Percentiles rank a stretch among this genome's conserved stretches.
These are phyloP conservation scores for Galeopsis tetrahit DNA, from an alignment of 257 asterid species.

Conservation along the genomic window DNA sequence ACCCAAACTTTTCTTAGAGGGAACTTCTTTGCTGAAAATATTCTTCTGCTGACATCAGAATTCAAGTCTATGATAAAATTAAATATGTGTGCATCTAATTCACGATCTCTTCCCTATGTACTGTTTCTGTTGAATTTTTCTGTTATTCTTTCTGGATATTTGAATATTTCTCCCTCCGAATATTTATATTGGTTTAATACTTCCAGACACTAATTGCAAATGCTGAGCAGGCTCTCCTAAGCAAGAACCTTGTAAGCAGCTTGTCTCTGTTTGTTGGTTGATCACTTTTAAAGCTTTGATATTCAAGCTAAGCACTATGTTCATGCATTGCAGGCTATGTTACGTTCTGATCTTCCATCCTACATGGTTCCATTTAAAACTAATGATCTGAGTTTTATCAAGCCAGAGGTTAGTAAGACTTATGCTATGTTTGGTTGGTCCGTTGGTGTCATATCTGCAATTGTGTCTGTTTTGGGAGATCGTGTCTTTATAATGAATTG, in stretches of 20 bases:
- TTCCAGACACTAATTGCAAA: slow-evolving; percentile 71
- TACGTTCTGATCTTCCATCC: slow-evolving; percentile 91
- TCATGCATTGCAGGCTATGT: slow-evolving; percentile 65
- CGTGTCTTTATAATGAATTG: not conserved
- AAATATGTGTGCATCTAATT: not conserved
- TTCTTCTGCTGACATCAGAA: not conserved
- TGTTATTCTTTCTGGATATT: slow-evolving; percentile 1
- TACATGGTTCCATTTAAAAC: slow-evolving; percentile 92
- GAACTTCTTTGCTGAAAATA: slow-evolving; percentile 9
- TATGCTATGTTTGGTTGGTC: slow-evolving; percentile 3
- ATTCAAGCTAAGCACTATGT: slow-evolving; percentile 33
- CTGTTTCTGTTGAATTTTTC: slow-evolving; percentile 19
- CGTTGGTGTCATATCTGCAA: slow-evolving; percentile 13
- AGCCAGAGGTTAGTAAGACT: slow-evolving; percentile 77
- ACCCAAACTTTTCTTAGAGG: slow-evolving; percentile 23
- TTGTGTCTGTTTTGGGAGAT: not conserved
- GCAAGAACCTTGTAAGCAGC: slow-evolving; percentile 78
- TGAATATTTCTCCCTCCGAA: not conserved
- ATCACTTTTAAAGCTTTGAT: slow-evolving; percentile 29
- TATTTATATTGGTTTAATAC: slow-evolving; percentile 29
- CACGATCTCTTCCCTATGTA: slow-evolving; percentile 9
- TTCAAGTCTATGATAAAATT: not conserved
- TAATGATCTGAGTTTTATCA: slow-evolving; percentile 64
- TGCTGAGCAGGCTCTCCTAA: slow-evolving; percentile 89
- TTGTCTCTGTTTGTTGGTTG: slow-evolving; percentile 17